A percentile compares a stretch with the other conserved stretches of the same genome.
Conservation (phyloP, 495 filamentous ascomycete species). For the Evernia prunastri region DNA sequence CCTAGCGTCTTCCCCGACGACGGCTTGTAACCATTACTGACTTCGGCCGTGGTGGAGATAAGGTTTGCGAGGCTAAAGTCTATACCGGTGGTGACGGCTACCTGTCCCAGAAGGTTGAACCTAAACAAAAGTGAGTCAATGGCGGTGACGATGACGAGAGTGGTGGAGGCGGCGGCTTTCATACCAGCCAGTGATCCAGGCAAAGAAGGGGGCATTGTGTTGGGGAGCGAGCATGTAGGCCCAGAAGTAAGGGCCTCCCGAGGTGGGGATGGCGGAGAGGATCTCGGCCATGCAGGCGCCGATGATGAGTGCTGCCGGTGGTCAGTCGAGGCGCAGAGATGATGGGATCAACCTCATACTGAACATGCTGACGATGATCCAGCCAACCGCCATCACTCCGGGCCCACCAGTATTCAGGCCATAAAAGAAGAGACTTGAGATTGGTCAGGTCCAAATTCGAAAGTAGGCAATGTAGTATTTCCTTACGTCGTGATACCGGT, state of each 20-base stretch:
- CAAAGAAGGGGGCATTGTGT: slow-evolving; percentile 50
- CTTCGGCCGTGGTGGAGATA: slow-evolving; percentile 49
- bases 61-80: slow-evolving; percentile 55
- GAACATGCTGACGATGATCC: slow-evolving; percentile 53
- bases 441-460: slow-evolving; percentile 27
- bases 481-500: slow-evolving; percentile 50
- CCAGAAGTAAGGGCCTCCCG: slow-evolving; percentile 62
- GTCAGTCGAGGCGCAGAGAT: background rate
- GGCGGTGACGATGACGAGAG: background rate
- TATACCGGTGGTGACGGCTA: slow-evolving; percentile 60
- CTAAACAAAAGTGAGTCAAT: slow-evolving; percentile 14
- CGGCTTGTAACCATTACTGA: slow-evolving; percentile 48
- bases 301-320: slow-evolving; percentile 41
- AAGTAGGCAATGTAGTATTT: background rate
- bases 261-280: slow-evolving; percentile 56
- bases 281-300: slow-evolving; percentile 59
- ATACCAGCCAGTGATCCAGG: slow-evolving; percentile 60
- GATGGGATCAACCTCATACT: slow-evolving; percentile 13
- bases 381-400: slow-evolving; percentile 46
- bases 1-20: slow-evolving; percentile 50
- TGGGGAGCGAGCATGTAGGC: slow-evolving; percentile 53
- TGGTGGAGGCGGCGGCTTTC: background rate
- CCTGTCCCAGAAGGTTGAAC: slow-evolving; percentile 53
- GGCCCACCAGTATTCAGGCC: slow-evolving; percentile 53
- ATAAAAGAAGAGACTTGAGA: slow-evolving; percentile 39